Base-by-base conservation (phyloP, 1,284 basidiomycete genomes). In the Farysia itapuensis region DNA sequence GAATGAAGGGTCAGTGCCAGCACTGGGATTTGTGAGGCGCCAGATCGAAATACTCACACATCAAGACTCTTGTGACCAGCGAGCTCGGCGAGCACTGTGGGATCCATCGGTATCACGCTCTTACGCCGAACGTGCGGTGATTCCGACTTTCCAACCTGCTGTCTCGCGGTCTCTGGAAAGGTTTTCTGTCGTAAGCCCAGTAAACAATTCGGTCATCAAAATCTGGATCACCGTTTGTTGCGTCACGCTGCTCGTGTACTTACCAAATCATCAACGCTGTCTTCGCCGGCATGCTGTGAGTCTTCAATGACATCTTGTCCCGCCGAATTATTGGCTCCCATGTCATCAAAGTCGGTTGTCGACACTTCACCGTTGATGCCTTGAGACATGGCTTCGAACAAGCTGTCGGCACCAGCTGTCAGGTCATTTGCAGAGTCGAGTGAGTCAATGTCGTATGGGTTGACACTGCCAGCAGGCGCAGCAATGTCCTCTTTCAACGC, bases 41-140 rank as follows among this genome's bases (percentile, higher is more conserved):
- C n/a, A n/a, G n/a, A n/a, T n/a, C n/a, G 11, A 13, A 28, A 40
- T 21, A 43, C 54, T 52, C 28, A 58, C 54, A 43, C 59, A 30
- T 68, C 68, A 20, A 67, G 40, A 35, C 58, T 60, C 51, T 77
- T 76, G 58, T 78, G 77, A n/a, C 68, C 64, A 4, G 72, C 66
- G 30, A 78, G 58, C 53, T 79, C 77, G 39, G 67, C 67, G 36
- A 79, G 52, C 13, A 79, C 75, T 14, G 68, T 67, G 8, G 77
- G 72, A 44, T 78, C 77, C 51, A 78, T 71, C 21, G 78, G 78
- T 39, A 78, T 78, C 15, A 77, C 76, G 23, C 71, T 74, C 59
- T 79, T 79, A 32, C 78, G 49, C 35, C 68, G 39, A 4, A 70
- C 63, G 48, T 70, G 68, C 6, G 67, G 67, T 28, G 57, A 58